A percentile compares a stretch with the other conserved stretches of the same genome.
phyloP scores from a whole-genome alignment of 306 rosid species.

The Rosa persica region DNA sequence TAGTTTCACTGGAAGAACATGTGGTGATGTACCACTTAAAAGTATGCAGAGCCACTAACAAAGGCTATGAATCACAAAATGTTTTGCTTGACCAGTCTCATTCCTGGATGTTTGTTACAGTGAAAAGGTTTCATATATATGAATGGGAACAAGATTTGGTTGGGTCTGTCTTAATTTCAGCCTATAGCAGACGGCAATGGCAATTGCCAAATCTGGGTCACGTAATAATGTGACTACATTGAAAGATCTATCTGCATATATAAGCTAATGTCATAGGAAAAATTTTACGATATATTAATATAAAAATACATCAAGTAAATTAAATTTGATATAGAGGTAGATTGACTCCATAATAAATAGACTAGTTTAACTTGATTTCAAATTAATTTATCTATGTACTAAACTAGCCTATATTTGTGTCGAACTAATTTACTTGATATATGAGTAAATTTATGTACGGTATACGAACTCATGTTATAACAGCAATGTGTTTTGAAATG shows the following conservation, averaged over 20 bases:
- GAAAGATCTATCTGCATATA: not conserved
- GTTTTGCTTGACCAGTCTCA: not conserved
- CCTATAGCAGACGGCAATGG: not conserved
- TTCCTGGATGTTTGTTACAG: not conserved
- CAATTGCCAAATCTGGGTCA: not conserved
- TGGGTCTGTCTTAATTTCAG: not conserved
- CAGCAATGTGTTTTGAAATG: too few species aligned
- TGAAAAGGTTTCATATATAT: not conserved
- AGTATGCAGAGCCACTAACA: not conserved
- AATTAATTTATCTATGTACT: too few species aligned
- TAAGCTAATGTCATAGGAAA: too few species aligned
- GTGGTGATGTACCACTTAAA: not conserved
- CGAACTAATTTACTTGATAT: too few species aligned
- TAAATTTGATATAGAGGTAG: not conserved
- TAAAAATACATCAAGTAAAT: too few species aligned
- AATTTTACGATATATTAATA: too few species aligned
- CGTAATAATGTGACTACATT: slow-evolving; percentile 1
- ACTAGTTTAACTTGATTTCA: too few species aligned
- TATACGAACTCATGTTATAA: too few species aligned
- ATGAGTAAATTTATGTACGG: too few species aligned
- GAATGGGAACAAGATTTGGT: slow-evolving; percentile 19
- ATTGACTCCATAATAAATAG: too few species aligned
- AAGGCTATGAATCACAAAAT: not conserved
- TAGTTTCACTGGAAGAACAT: not conserved
- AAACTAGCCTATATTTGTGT: too few species aligned